Base-by-base conservation (phyloP, 2,329 filamentous ascomycete genomes). In the Arthrinium puccinioides region DNA sequence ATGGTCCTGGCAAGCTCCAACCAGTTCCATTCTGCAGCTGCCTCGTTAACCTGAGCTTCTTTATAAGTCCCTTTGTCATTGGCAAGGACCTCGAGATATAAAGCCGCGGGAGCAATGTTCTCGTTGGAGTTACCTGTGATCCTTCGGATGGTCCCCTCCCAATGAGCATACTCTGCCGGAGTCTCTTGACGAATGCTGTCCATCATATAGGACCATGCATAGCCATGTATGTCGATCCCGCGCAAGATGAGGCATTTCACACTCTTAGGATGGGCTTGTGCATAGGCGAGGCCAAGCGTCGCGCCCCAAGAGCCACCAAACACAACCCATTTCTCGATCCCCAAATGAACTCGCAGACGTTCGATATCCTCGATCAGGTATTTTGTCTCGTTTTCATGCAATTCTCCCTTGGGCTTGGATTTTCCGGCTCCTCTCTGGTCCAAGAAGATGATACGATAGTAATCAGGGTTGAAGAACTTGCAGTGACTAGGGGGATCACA, bases 291-390 rank as follows among this genome's bases (percentile, higher is more conserved):
- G 1, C 60, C 46, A 10, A 66, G 49, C 0, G 62, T 63, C 1
- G 59, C 58, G 19, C 62, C 62, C 62, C 62, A 65, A 8, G 60
- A 64, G 6, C 62, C 60, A 34, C 63, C 63, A 34, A 64, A 66
- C 14, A 66, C 54, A 30, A 53, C 43, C 63, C 61, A 64, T 45
- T 62, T 61, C 6, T 44, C 24, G 20, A 65, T 57, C 1, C 47
- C 21, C 15, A 66, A 48, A 36, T 63, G 57, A 13, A 54, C 41
- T 24, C 63, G 56, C 5, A 65, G 48, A 2, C 47, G 44, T 38
- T 66, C 63, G 25, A 66, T 59, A 39, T 66, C 63, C 10, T 48
- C 39, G 8, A 64, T 51, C 1, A 66, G 51, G 31, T 60, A 50
- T 47, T 54, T 54, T 3, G 62, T 64, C 3, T 57, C 65, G 49